These are phyloP conservation scores for Venturia aucupariae DNA, from an alignment of 2,329 filamentous ascomycete species.

Conservation along the genomic window DNA sequence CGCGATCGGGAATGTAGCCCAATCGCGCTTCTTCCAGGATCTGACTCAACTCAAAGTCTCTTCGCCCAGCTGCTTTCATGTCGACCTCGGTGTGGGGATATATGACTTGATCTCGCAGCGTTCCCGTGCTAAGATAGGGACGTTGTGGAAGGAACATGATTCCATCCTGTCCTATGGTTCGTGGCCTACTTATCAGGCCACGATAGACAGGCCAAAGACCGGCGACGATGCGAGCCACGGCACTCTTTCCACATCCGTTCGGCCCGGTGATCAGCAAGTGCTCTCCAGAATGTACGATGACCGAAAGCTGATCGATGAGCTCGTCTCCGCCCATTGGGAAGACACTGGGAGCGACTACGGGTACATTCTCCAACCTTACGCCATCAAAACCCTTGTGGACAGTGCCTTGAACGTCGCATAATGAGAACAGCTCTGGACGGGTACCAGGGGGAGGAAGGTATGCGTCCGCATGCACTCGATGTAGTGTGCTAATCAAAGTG, in stretches of 20 bases:
- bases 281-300: slow-evolving; percentile 83
- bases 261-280: slow-evolving; percentile 90
- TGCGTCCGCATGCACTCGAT: slow-evolving; percentile 83
- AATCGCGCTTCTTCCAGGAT: slow-evolving; percentile 77
- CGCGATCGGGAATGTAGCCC: slow-evolving; percentile 80
- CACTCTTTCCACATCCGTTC: slow-evolving; percentile 89
- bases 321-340: slow-evolving; percentile 90
- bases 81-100: slow-evolving; percentile 93
- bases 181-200: slow-evolving; percentile 80
- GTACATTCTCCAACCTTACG: slow-evolving; percentile 85
- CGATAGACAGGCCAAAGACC: slow-evolving; percentile 95
- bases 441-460: slow-evolving; percentile 62
- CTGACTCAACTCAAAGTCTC: slow-evolving; percentile 66
- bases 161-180: slow-evolving; percentile 70
- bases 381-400: slow-evolving; percentile 93
- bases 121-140: slow-evolving; percentile 85
- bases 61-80: slow-evolving; percentile 73
- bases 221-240: slow-evolving; percentile 77
- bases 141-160: slow-evolving; percentile 98
- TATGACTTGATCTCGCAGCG: slow-evolving; percentile 91
- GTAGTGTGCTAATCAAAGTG: slow-evolving; percentile 86
- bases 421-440: slow-evolving; percentile 72
- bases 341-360: slow-evolving; percentile 77
- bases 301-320: slow-evolving; percentile 76
- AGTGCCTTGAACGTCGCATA: slow-evolving; percentile 87